phyloP scores from a whole-genome alignment of 192 early-diverging fungal genomes.

The Linnemannia hyalina region DNA sequence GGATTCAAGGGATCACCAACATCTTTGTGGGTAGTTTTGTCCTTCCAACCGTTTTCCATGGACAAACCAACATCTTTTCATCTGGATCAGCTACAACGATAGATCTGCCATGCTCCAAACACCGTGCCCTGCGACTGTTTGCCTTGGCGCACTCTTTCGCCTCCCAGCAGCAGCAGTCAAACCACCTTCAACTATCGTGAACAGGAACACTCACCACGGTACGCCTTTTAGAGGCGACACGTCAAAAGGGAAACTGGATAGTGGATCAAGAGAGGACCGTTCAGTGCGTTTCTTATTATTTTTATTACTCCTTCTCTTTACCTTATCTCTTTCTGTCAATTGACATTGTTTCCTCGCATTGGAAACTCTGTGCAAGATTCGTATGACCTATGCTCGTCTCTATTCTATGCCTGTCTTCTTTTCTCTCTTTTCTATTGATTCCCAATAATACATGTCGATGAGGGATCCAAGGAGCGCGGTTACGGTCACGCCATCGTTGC shows the following conservation, averaged over 20 bases:
- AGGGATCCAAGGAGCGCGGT: constrained; percentile 96
- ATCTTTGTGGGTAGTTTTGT: not conserved
- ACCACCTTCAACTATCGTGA: no score
- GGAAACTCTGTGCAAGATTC: constrained; percentile 51
- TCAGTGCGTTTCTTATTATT: not conserved
- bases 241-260: no score
- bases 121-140: no score
- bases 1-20: constrained; percentile 6
- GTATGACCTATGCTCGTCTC: constrained; percentile 51
- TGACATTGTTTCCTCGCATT: constrained; percentile 44
- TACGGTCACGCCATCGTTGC: constrained; percentile 99
- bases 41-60: not conserved
- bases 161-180: not conserved
- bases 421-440: constrained; percentile 18
- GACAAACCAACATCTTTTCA: constrained; percentile 18
- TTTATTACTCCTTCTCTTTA: not conserved
- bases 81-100: not conserved
- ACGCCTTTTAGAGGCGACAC: no score
- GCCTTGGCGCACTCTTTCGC: no score
- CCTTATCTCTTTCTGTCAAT: not conserved
- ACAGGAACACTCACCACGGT: no score
- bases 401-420: constrained; percentile 16
- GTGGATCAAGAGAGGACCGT: no score
- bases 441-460: constrained; percentile 79
- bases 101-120: constrained; percentile 70